Conservation (phyloP, 2,329 filamentous ascomycete genomes). For the Lojkania enalia region DNA sequence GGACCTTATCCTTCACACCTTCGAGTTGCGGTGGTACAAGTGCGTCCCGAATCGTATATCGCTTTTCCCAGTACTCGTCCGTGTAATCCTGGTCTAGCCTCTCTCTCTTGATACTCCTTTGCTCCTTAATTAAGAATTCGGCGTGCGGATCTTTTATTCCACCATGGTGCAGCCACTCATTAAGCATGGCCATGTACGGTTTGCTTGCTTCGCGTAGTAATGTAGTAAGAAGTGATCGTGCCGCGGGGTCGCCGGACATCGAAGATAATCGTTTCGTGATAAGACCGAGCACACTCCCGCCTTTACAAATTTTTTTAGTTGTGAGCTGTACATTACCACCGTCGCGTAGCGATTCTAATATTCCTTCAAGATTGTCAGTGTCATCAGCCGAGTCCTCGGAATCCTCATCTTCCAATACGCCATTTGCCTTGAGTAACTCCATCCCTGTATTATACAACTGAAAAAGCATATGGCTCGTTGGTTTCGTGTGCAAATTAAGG, state of each 20-base stretch:
- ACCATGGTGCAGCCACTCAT: slow-evolving; percentile 97
- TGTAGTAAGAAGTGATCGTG: slow-evolving; percentile 77
- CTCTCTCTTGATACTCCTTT: slow-evolving; percentile 91
- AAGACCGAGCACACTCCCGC: slow-evolving; percentile 89
- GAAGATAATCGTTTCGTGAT: slow-evolving; percentile 82
- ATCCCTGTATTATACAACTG: slow-evolving; percentile 79
- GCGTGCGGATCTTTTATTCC: slow-evolving; percentile 91
- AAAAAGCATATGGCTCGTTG: slow-evolving; percentile 86
- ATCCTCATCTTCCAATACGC: slow-evolving; percentile 77
- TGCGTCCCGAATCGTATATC: slow-evolving; percentile 90
- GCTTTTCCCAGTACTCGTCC: slow-evolving; percentile 98
- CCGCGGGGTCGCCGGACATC: slow-evolving; percentile 92
- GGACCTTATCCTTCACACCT: slow-evolving; percentile 87
- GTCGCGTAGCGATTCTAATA: slow-evolving; percentile 85
- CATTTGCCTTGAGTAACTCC: slow-evolving; percentile 86
- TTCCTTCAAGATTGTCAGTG: slow-evolving; percentile 85
- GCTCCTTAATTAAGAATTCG: slow-evolving; percentile 93
- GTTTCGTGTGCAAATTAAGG: slow-evolving; percentile 86
- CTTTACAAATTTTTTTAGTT: slow-evolving; percentile 91
- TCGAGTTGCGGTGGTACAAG: slow-evolving; percentile 92
- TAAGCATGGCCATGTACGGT: slow-evolving; percentile 97
- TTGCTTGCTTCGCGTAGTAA: slow-evolving; percentile 84
- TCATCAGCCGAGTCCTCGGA: slow-evolving; percentile 70
- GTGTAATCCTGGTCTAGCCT: slow-evolving; percentile 94
- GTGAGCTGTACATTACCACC: slow-evolving; percentile 83